A percentile compares a stretch with the other conserved stretches of the same genome.
Evolutionary conservation across 164 flowering plant genomes (phyloP).

Genomic region (Macadamia tetraphylla): DNA sequence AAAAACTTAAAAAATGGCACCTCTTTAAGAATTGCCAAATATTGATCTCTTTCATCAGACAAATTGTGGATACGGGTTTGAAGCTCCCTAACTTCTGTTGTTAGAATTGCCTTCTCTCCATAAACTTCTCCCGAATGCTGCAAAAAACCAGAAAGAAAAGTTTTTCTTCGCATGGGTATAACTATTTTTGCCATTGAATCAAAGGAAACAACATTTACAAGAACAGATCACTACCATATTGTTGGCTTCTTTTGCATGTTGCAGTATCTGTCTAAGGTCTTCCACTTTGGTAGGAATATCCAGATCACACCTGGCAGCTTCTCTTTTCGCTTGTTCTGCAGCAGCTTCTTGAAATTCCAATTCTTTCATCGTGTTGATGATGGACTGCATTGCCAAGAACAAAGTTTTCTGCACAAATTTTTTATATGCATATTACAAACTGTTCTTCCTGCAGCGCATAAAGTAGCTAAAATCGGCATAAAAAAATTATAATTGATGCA

Average conservation of each 20-base stretch:
- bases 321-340: constrained; percentile 55
- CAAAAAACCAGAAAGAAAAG: constrained; percentile 9
- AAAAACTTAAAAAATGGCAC: constrained; percentile 18
- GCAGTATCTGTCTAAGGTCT: constrained; percentile 59
- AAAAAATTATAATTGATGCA: no score
- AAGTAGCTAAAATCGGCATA: no score
- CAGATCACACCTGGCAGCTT: constrained; percentile 51
- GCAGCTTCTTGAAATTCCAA: constrained; percentile 64
- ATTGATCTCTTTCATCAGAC: constrained; percentile 64
- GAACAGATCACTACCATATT: constrained; percentile 53
- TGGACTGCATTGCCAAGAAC: constrained; percentile 49
- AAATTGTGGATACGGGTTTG: constrained; percentile 62
- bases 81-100: constrained; percentile 84
- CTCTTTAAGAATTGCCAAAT: constrained; percentile 71
- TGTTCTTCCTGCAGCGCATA: no score
- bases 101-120: constrained; percentile 86
- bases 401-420: constrained; percentile 58
- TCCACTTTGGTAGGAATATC: constrained; percentile 48
- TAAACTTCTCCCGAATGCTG: constrained; percentile 92
- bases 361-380: constrained; percentile 49
- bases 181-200: no score
- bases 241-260: constrained; percentile 69
- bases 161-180: neutral
- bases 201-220: neutral
- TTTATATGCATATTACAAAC: neutral